Base-by-base conservation (phyloP, 441 rosid species). In the Pelargonium cotyledonis region DNA sequence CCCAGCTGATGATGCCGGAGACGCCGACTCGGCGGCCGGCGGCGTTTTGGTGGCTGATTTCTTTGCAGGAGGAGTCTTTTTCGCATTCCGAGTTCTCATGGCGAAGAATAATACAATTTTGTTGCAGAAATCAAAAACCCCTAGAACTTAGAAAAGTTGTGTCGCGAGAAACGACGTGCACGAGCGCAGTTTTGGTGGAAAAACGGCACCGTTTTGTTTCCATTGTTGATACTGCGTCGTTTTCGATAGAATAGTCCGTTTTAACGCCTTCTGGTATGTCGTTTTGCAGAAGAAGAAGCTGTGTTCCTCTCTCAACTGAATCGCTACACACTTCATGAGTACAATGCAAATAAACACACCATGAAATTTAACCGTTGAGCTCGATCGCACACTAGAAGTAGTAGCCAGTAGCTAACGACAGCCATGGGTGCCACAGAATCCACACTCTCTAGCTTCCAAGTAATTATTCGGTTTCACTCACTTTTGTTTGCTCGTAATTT, bases 391-490 rank as follows among this genome's bases (percentile, higher is more conserved):
- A 21, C 8, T 23, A 18, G 12, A 8, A 57, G 62, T 10, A 16
- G 26, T 16, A 55, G 61, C 29, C 15, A 3, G 62, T 18, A 57
- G 26, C 23, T 57, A 23, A 57, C 26, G 23, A 57, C 40, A 31
- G 23, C 44, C 53, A 87, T 85, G 88, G 89, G 89, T 6, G 85
- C 88, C 61, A 78, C 88, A 7, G 85, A 85, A 72, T 83, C 89
- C 57, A 67, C 79, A 0, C 76, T 79, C 21, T 73, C 72, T 1
- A 70, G 78, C 26, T 76, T 78, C 29, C 82, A 63, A 86, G 90
- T 85, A 70, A 70, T 9, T 66, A 12, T 11, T 15, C 18, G 75
- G 53, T 31, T 70, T 65, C 51, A 49, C 53, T 60, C 6, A 21
- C 35, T 23, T 16, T 53, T 60, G 14, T 38, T 47, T 8, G 18